Percentiles rank a stretch among this genome's conserved stretches.
Conservation (phyloP, 192 early-diverging fungal genomes). For the Diversispora eburnea region DNA sequence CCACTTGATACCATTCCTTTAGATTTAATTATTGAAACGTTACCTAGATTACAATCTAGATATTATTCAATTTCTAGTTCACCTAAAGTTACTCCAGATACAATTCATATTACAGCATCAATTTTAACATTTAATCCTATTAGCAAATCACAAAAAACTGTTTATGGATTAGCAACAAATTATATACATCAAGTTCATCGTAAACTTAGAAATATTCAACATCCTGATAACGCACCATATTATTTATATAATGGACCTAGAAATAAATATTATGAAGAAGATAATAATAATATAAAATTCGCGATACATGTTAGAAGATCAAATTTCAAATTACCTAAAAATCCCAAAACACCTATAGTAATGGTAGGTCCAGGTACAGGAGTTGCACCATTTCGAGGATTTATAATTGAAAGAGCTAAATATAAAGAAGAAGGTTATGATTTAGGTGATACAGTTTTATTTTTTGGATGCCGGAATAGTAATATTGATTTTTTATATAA, state of each 20-base stretch:
- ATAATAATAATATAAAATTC: constrained; percentile 45
- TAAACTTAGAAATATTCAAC: constrained; percentile 34
- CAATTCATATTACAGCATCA: constrained; percentile 83
- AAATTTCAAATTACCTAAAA: constrained; percentile 86
- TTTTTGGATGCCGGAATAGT: constrained; percentile 89
- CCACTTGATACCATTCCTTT: constrained; percentile 65
- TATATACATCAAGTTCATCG: constrained; percentile 72
- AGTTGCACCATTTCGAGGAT: constrained; percentile 97
- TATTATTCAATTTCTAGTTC: constrained; percentile 98
- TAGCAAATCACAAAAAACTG: constrained; percentile 45
- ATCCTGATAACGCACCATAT: constrained; percentile 31
- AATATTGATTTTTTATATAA: constrained; percentile 89
- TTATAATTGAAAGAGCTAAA: constrained; percentile 83
- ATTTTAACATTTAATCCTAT: constrained; percentile 76
- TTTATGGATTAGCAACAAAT: constrained; percentile 85
- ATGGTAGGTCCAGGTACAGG: constrained; percentile 99
- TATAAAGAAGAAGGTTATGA: constrained; percentile 56
- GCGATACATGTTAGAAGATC: constrained; percentile 89
- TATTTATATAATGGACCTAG: constrained; percentile 47
- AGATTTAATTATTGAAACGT: constrained; percentile 75
- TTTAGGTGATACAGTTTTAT: constrained; percentile 84
- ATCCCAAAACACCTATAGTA: constrained; percentile 74
- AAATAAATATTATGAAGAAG: constrained; percentile 32
- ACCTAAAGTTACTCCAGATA: constrained; percentile 68
- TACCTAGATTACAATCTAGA: constrained; percentile 79